Evolutionary conservation across 305 asterid species (phyloP), one percentile per base, ranked within the genome.

Genomic region (Solanum hybrid): DNA sequence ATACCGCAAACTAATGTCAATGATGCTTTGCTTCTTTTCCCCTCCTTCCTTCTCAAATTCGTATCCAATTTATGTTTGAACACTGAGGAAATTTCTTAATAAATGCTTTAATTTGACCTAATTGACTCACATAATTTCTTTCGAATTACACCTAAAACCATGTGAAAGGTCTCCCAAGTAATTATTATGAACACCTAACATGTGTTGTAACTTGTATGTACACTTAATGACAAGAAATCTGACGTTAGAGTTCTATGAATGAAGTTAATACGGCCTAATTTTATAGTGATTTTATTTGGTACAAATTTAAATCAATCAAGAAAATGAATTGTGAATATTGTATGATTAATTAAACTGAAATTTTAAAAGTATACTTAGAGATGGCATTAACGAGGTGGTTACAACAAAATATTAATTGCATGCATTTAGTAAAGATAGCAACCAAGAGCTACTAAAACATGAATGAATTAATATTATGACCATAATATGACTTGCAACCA

Each of bases 331-430:
- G 6, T 9, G 6, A 22, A 36, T n/a, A 80, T 11, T 7, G 3
- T 11, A 79, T 74, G 4, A 14, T 11, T 34, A 10, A 78, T 22
- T 24, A 12, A 39, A 80, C 1, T 0, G 11, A 80, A 12, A 14
- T 6, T 22, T 3, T 4, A 78, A 77, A 80, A 6, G 33, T 37
- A 24, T 37, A 12, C 64, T 39, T n/a, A 39, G 5, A 24, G 35
- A 10, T 39, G 34, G 34, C 3, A 39, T 24, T 26, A 82, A 82
- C 26, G 13, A 5, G 75, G 28, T 88, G 7, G 20, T 46, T 88
- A 42, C 18, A 76, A 64, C 86, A 75, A 88, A 20, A 79, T 88
- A 83, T 88, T 88, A 34, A 88, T 88, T 88, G 74, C 85, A 74
- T 74, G 90, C 86, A 88, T 76, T 88, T 46, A 76, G 35, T 76